Conservation (phyloP, 257 asterid genomes). For the Solanum peruvianum region DNA sequence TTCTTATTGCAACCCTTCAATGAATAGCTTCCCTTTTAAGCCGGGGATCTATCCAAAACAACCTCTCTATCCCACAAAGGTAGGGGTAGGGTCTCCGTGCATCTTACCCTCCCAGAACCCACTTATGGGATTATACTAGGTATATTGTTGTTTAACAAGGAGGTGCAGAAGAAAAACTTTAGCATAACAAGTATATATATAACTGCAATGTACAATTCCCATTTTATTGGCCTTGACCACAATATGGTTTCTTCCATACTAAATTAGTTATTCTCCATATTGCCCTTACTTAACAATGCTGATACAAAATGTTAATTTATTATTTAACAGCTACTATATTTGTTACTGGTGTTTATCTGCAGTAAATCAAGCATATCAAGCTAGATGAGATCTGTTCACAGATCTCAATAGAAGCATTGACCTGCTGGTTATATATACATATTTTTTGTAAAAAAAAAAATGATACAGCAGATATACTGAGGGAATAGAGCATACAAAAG, state of each 20-base stretch:
- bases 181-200: not conserved
- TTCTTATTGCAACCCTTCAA: not conserved
- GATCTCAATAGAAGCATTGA: not conserved
- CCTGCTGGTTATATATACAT: not conserved
- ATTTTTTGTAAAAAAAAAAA: not conserved
- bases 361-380: not conserved
- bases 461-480: not conserved
- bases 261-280: not conserved
- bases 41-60: not conserved
- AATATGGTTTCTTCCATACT: not conserved
- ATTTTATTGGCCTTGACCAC: not conserved
- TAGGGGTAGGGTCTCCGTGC: not conserved
- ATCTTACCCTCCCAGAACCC: not conserved
- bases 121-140: not conserved
- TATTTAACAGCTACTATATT: not conserved
- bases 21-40: not conserved
- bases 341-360: not conserved
- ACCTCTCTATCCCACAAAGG: not conserved
- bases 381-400: not conserved
- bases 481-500: not conserved
- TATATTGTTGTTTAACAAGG: not conserved
- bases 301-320: not conserved
- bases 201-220: not conserved
- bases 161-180: not conserved
- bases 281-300: not conserved